A percentile compares a stretch with the other conserved stretches of the same genome.
Evolutionary conservation across 2,329 filamentous ascomycete genomes (phyloP).

Genomic region (Xylaria sp.): DNA sequence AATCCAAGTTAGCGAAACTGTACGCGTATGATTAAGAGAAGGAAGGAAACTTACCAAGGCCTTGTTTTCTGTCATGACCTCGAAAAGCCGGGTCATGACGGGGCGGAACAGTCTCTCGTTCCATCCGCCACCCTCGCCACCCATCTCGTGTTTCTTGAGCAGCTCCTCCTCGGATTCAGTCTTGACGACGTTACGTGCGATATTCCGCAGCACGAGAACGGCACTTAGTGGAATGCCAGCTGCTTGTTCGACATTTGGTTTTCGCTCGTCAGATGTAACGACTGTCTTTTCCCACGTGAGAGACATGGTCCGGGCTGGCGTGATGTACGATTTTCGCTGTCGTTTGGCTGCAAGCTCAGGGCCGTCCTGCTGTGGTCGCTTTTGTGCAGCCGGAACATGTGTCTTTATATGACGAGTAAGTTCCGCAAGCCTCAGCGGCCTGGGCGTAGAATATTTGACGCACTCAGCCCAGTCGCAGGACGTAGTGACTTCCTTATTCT

Average conservation of each 20-base stretch:
- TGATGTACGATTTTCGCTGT: constrained; percentile 58
- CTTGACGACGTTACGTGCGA: constrained; percentile 74
- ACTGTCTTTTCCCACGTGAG: constrained; percentile 67
- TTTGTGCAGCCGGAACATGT: constrained; percentile 64
- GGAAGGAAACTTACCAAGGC: constrained; percentile 60
- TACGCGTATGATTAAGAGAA: background rate
- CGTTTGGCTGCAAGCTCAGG: constrained; percentile 46
- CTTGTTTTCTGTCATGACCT: constrained; percentile 76
- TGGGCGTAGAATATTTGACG: constrained; percentile 61
- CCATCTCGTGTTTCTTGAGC: constrained; percentile 58
- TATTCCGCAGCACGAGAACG: constrained; percentile 80
- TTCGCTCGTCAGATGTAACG: constrained; percentile 66
- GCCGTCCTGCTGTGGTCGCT: constrained; percentile 45
- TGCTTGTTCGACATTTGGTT: constrained; percentile 69
- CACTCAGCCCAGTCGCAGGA: constrained; percentile 76
- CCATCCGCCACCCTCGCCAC: constrained; percentile 66
- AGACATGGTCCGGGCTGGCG: constrained; percentile 65
- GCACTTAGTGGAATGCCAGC: constrained; percentile 83
- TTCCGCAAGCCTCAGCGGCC: constrained; percentile 59
- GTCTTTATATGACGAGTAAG: constrained; percentile 74
- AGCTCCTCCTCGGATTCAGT: constrained; percentile 67
- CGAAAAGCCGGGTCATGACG: constrained; percentile 71
- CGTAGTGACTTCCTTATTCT: constrained; percentile 63
- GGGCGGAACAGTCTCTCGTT: constrained; percentile 75
- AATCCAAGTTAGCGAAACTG: constrained; percentile 17